These are phyloP conservation scores for Collariella sp. DNA, from an alignment of 495 filamentous ascomycete species.

Conservation along the genomic window DNA sequence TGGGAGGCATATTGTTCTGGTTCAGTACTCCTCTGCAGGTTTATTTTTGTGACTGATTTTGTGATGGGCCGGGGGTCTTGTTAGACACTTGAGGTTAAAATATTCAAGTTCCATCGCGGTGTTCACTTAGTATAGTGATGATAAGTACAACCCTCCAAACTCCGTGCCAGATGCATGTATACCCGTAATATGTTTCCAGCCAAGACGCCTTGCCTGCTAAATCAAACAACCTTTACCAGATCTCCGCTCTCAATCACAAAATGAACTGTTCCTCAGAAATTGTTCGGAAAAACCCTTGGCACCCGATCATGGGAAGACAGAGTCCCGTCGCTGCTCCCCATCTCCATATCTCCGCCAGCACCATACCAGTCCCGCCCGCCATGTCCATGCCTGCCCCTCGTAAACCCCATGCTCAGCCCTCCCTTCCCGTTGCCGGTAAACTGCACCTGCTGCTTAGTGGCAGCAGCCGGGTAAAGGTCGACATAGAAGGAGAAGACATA, in stretches of 20 bases:
- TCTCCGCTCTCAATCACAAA: background rate
- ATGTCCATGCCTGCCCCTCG: background rate
- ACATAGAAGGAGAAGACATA: constrained; percentile 84
- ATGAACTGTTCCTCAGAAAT: background rate
- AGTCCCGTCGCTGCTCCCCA: background rate
- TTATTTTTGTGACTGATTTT: too few relatives aligned
- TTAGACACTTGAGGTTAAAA: too few relatives aligned
- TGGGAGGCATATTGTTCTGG: too few relatives aligned
- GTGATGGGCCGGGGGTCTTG: too few relatives aligned
- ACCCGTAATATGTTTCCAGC: too few relatives aligned
- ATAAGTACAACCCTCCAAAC: background rate
- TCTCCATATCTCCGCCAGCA: constrained; percentile 5
- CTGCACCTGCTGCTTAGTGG: constrained; percentile 39
- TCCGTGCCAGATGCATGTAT: background rate
- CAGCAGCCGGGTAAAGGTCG: constrained; percentile 74
- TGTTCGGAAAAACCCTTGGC: background rate
- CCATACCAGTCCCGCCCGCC: background rate
- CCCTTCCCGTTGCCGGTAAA: background rate
- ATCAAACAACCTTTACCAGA: background rate
- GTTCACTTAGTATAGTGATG: background rate
- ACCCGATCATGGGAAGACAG: background rate
- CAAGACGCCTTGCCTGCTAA: background rate
- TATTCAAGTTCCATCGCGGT: too few relatives aligned
- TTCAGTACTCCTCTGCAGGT: too few relatives aligned
- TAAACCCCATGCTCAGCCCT: background rate